Conservation (phyloP, 305 asterid species). For the Fraxinus sp. region DNA sequence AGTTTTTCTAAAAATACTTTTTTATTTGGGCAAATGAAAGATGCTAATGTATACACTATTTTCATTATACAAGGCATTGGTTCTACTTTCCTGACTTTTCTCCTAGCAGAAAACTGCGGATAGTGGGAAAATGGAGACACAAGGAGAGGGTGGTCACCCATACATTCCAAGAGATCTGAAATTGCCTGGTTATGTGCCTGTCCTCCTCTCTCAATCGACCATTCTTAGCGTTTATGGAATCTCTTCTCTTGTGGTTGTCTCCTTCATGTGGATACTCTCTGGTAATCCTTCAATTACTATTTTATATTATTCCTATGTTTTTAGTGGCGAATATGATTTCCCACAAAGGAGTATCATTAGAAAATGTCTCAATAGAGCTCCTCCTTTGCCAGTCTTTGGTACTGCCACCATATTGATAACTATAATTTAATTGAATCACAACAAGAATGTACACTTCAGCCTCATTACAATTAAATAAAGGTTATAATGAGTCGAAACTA, state of each 20-base stretch:
- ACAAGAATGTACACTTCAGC: neutral
- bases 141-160: constrained; percentile 48
- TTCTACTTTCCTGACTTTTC: neutral
- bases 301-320: neutral
- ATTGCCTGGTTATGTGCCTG: constrained; percentile 70
- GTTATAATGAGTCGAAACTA: neutral
- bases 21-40: neutral
- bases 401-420: neutral
- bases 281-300: constrained; percentile 32
- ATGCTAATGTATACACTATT: neutral
- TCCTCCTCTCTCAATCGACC: constrained; percentile 52
- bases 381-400: neutral
- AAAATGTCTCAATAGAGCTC: neutral
- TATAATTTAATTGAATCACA: neutral
- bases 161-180: constrained; percentile 66
- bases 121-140: constrained; percentile 23
- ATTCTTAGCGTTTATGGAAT: constrained; percentile 50
- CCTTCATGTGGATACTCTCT: constrained; percentile 51
- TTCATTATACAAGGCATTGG: neutral
- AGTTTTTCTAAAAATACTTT: neutral
- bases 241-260: constrained; percentile 37
- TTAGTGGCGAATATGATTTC: neutral
- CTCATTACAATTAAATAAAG: neutral
- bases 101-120: constrained; percentile 11
- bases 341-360: neutral